Evolutionary conservation across 2,329 filamentous ascomycete species (phyloP), one percentile per base, ranked within the genome.

Genomic region (Exophiala oligosperma): DNA sequence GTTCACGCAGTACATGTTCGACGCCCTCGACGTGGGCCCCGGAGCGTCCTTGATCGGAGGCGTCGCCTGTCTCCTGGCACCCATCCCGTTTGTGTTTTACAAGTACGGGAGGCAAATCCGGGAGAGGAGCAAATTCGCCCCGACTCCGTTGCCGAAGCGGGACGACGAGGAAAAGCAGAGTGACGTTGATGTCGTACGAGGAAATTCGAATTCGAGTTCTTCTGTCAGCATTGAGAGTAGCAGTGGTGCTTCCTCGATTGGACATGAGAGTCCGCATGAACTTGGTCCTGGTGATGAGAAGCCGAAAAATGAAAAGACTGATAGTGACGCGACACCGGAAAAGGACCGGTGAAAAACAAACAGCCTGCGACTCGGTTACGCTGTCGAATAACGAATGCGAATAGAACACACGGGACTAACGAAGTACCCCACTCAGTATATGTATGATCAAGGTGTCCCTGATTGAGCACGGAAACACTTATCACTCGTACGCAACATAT

Each of bases 41-140:
- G 78, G 76, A 8, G 74, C 74, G 4, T 74, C 70, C 24, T 64
- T 81, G 21, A 76, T 77, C 0, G 79, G 72, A 1, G 79, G 80
- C 60, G 59, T 80, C 29, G 77, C 77, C 1, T 61, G 78, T 17
- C 70, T 72, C 3, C 76, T 76, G 26, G 71, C 77, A 8, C 74
- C 76, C 1, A 75, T 78, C 54, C 76, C 76, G 2, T 76, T 77
- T 66, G 59, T 77, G 26, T 74, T 78, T 54, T 77, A 77, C 68
- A 75, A 73, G 60, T 76, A 76, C 61, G 76, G 75, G n/a, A 60
- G 67, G 3, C 53, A 57, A 1, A 74, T 78, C 53, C 72, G 76
- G n/a, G 66, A 67, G 26, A 66, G 71, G 56, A 79, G 35, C 73
- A 79, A 35, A 83, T 86, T 64, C 78, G 84, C 50, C 71, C 76